These are phyloP conservation scores for Sextonia rubra DNA, from an alignment of 164 flowering plant species.

Conservation along the genomic window DNA sequence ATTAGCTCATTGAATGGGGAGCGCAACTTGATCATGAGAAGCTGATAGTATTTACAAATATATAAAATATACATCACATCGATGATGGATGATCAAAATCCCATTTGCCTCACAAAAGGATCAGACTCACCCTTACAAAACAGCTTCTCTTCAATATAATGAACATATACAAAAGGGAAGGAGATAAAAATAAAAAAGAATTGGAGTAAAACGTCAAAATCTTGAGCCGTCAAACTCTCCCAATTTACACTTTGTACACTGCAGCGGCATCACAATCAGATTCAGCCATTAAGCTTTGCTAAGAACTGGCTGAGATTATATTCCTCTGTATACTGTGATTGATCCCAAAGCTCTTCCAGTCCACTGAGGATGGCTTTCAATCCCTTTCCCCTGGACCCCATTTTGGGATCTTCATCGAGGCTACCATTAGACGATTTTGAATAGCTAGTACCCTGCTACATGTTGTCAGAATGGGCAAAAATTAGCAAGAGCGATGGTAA, in stretches of 20 bases:
- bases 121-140: neutral
- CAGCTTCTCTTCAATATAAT: constrained; percentile 5
- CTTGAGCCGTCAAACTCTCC: constrained; percentile 24
- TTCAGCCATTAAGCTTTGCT: constrained; percentile 80
- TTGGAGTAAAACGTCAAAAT: constrained; percentile 24
- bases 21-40: constrained; percentile 3
- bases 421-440: constrained; percentile 37
- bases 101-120: neutral
- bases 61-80: constrained; percentile 4
- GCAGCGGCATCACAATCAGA: neutral
- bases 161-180: constrained; percentile 7
- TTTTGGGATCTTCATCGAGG: constrained; percentile 40
- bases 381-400: constrained; percentile 61
- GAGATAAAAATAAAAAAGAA: constrained; percentile 6
- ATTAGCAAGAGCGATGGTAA: neutral
- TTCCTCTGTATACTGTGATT: constrained; percentile 92
- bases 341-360: constrained; percentile 95
- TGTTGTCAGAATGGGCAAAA: neutral
- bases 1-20: neutral
- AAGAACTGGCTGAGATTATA: constrained; percentile 82
- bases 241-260: constrained; percentile 36
- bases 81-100: constrained; percentile 5
- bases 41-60: constrained; percentile 18
- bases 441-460: constrained; percentile 33
- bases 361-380: constrained; percentile 84